These are phyloP conservation scores for Schizosaccharomyces cryophilus DNA, from an alignment of 805 yeast species.

Conservation along the genomic window DNA sequence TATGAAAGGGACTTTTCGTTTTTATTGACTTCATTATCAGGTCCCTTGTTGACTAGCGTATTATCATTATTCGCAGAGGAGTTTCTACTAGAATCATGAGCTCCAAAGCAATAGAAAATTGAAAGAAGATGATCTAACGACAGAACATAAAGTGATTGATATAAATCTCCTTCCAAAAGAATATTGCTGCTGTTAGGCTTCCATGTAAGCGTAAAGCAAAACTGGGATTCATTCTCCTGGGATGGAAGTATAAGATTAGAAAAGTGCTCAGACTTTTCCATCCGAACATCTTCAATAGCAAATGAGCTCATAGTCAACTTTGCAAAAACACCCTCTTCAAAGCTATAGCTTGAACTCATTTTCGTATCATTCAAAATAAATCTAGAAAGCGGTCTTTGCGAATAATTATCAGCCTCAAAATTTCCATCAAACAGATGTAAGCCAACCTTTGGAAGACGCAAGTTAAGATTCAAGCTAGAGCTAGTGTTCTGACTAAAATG, in stretches of 20 bases:
- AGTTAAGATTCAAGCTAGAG: not conserved
- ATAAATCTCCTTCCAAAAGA: not conserved
- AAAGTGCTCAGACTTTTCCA: not conserved
- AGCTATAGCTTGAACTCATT: not conserved
- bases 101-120: not conserved
- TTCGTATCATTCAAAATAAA: not conserved
- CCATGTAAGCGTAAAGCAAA: not conserved
- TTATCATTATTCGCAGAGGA: not conserved
- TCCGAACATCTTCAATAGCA: not conserved
- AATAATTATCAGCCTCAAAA: not conserved
- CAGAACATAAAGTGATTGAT: not conserved
- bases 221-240: not conserved
- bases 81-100: not conserved
- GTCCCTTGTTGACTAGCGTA: not conserved
- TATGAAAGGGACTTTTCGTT: not conserved
- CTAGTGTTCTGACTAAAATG: not conserved
- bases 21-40: no score
- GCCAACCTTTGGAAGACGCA: not conserved
- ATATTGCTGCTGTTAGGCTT: not conserved
- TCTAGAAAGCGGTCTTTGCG: not conserved
- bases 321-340: not conserved
- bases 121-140: not conserved
- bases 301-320: not conserved
- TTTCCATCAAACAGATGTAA: not conserved
- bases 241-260: not conserved